Conservation (phyloP, 1,284 basidiomycete species). For the Trametes pubescens region DNA sequence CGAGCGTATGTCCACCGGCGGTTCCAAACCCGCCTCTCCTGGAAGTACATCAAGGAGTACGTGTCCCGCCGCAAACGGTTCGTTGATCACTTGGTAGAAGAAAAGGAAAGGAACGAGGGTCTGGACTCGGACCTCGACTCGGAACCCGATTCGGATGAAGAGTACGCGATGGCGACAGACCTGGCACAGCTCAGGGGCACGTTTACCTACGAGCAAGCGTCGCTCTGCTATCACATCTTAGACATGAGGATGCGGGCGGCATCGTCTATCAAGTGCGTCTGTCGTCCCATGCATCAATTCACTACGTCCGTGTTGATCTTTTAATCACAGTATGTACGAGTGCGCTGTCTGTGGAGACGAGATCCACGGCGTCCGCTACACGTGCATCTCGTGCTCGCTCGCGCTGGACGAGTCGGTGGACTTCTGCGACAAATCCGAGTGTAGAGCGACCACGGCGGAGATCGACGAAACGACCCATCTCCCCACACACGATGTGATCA, state of each 20-base stretch:
- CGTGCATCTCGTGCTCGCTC: slow-evolving; percentile 4
- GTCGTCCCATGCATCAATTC: not conserved
- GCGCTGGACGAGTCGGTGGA: slow-evolving; percentile 8
- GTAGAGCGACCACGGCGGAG: not conserved
- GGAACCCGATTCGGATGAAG: not conserved
- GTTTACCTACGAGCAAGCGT: not conserved
- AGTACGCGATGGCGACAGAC: not conserved
- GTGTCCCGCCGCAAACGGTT: slow-evolving; percentile 15
- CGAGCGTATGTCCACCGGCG: not conserved
- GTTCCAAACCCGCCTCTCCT: slow-evolving; percentile 8
- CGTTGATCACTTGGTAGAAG: slow-evolving; percentile 2
- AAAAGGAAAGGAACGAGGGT: not conserved
- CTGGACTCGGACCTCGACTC: not conserved
- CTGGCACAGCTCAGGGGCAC: not conserved
- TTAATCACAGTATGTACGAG: not conserved
- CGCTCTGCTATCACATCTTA: not conserved
- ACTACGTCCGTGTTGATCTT: not conserved
- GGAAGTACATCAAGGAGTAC: slow-evolving; percentile 19
- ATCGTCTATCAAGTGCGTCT: not conserved
- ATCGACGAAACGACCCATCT: not conserved
- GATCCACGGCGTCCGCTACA: slow-evolving; percentile 23
- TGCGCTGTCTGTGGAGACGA: not conserved
- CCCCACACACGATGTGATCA: slow-evolving; percentile 2
- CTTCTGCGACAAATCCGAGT: not conserved
- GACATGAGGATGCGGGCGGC: not conserved